These are phyloP conservation scores for Poronia punctata DNA, from an alignment of 495 filamentous ascomycete genomes.

Conservation along the genomic window DNA sequence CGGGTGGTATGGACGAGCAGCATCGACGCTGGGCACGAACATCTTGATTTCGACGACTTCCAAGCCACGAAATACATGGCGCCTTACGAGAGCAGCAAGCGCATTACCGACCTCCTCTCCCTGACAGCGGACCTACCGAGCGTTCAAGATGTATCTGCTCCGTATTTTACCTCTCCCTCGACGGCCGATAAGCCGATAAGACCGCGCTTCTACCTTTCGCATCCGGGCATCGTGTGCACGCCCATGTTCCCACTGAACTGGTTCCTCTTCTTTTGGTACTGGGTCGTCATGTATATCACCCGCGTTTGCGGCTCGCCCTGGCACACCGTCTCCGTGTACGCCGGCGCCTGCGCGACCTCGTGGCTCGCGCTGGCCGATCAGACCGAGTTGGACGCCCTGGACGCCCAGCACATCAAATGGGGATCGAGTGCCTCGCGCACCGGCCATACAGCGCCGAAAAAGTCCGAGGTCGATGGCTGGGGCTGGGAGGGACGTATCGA, in stretches of 20 bases:
- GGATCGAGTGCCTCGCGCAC: slow-evolving; percentile 56
- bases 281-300: slow-evolving; percentile 56
- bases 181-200: slow-evolving; percentile 21
- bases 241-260: slow-evolving; percentile 64
- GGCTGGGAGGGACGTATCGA: slow-evolving; percentile 68
- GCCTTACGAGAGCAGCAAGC: slow-evolving; percentile 81
- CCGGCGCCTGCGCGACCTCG: slow-evolving; percentile 66
- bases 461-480: slow-evolving; percentile 81
- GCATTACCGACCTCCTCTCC: slow-evolving; percentile 73
- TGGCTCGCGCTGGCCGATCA: slow-evolving; percentile 74
- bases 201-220: slow-evolving; percentile 57
- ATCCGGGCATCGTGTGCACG: slow-evolving; percentile 83
- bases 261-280: slow-evolving; percentile 55
- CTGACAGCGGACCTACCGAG: slow-evolving; percentile 65
- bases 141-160: slow-evolving; percentile 47
- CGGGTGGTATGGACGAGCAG: slow-evolving; percentile 82
- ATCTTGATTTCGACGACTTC: slow-evolving; percentile 61
- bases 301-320: slow-evolving; percentile 81
- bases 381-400: slow-evolving; percentile 49
- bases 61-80: slow-evolving; percentile 56
- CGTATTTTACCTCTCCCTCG: slow-evolving; percentile 26
- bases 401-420: slow-evolving; percentile 71
- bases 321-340: slow-evolving; percentile 69
- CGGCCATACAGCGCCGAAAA: slow-evolving; percentile 54
- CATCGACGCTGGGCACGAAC: slow-evolving; percentile 56